Evolutionary conservation across 768 basidiomycete genomes (phyloP), one percentile per base, ranked within the genome.

Genomic region (Boletus subcaerulescens): DNA sequence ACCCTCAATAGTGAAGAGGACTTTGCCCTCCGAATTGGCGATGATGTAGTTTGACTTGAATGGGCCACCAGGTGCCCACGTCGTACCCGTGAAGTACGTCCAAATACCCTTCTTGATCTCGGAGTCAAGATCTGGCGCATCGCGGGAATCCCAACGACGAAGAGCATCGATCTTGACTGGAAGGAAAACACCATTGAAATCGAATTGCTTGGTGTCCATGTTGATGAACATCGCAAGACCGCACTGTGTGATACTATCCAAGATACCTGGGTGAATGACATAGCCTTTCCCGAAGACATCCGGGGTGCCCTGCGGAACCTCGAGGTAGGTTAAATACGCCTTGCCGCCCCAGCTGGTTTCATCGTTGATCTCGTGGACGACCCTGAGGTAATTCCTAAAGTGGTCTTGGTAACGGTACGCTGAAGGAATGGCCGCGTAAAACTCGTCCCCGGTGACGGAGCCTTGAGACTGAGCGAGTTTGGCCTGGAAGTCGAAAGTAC

Each of bases 1-100:
- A 5, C 66, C 68, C 35, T 69, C 68, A 33, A 72, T 69, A 3
- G 71, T 73, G 44, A 73, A 62, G 31, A 72, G 59, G 1, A 71
- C 58, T 13, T 58, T 64, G 1, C 71, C 70, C 38, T 68, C 62
- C 45, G 61, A 58, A 44, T 67, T 69, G 31, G 63, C 57, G 32
- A 72, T 60, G 50, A 70, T 50, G 40, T 70, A 70, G 49, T 69
- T 55, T 2, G 63, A 63, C 46, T 48, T 64, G 44, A 61, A 63
- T n/a, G 62, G 62, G 13, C 62, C 62, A 2, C 33, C 48, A 13
- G 68, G 57, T 5, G 65, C 62, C 66, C 66, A 70, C 3, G 56
- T 60, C 8, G 53, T 48, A 4, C 50, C 49, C 5, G 55, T 66
- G 11, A 69, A 70, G 58, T 68, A 69, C 3, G 68, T 61, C 69